These are phyloP conservation scores for Kockovaella imperatae DNA, from an alignment of 768 basidiomycete species.

Conservation along the genomic window DNA sequence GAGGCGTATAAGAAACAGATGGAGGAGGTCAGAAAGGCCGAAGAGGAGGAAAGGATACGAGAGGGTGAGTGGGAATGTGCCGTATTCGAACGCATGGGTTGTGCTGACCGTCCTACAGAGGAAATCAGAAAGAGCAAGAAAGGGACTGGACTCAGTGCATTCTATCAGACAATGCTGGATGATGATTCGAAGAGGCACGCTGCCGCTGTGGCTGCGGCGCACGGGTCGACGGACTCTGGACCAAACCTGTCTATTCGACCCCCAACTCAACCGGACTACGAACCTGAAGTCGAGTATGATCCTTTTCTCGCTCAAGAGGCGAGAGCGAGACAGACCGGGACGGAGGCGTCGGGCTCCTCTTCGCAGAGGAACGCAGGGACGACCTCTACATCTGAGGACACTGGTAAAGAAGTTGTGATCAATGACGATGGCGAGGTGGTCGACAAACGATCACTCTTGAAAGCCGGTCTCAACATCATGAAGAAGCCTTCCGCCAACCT, in stretches of 20 bases:
- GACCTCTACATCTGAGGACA: conserved; percentile 12
- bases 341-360: conserved; percentile 5
- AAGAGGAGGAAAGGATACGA: conserved; percentile 79
- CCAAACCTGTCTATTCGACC: conserved; percentile 38
- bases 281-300: conserved; percentile 42
- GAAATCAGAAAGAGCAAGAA: conserved; percentile 36
- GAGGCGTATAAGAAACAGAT: conserved; percentile 95
- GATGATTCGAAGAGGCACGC: conserved; percentile 53
- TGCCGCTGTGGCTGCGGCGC: conserved; percentile 67
- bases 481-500: conserved; percentile 48
- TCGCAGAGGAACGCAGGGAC: background rate
- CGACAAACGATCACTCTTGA: conserved; percentile 84
- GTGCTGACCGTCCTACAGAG: conserved; percentile 24
- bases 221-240: conserved; percentile 13
- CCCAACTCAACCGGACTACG: conserved; percentile 20
- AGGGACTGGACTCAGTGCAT: conserved; percentile 44
- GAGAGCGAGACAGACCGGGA: conserved; percentile 4
- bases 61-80: conserved; percentile 60
- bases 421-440: conserved; percentile 98
- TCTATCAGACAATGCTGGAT: conserved; percentile 45
- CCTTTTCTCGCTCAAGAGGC: conserved; percentile 38
- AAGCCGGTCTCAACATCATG: conserved; percentile 85
- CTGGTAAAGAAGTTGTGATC: conserved; percentile 80
- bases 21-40: conserved; percentile 79
- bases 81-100: background rate